Evolutionary conservation across 257 asterid species (phyloP).

Genomic region (Knoxia roxburghii): DNA sequence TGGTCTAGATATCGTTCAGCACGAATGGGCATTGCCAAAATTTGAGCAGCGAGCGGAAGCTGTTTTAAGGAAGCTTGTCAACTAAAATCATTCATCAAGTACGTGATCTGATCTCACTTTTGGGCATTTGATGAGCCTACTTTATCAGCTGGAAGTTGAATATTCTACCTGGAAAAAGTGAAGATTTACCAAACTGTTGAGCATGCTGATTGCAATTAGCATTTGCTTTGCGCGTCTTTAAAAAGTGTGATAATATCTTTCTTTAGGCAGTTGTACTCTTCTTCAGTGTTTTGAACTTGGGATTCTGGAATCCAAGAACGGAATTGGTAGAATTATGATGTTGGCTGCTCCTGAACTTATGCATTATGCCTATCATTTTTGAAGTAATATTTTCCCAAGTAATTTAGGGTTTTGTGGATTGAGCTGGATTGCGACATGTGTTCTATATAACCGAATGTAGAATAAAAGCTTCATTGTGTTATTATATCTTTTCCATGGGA

Average conservation of each 20-base stretch:
- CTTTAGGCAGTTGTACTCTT: not conserved
- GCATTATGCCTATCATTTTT: not conserved
- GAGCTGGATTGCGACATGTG: not conserved
- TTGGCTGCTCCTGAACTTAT: not conserved
- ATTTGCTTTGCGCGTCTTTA: not conserved
- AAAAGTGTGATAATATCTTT: slow-evolving; percentile 1
- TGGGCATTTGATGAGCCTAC: not conserved
- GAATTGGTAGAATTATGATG: not conserved
- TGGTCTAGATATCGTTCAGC: slow-evolving; percentile 70
- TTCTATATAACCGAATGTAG: no score
- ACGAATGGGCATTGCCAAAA: slow-evolving; percentile 84
- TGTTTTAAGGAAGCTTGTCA: slow-evolving; percentile 58
- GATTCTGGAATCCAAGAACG: not conserved
- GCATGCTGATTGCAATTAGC: not conserved
- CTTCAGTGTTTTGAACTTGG: not conserved
- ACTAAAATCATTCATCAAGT: slow-evolving; percentile 12
- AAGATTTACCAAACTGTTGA: not conserved
- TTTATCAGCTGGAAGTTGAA: slow-evolving; percentile 6
- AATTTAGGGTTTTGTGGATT: not conserved
- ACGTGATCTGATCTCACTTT: not conserved
- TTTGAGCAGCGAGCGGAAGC: slow-evolving; percentile 91
- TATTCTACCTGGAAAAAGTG: not conserved
- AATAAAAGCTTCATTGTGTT: no score
- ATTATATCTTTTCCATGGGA: no score
- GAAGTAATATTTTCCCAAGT: not conserved